These are phyloP conservation scores for Monosporascus cannonballus DNA, from an alignment of 2,329 filamentous ascomycete genomes.

Conservation along the genomic window DNA sequence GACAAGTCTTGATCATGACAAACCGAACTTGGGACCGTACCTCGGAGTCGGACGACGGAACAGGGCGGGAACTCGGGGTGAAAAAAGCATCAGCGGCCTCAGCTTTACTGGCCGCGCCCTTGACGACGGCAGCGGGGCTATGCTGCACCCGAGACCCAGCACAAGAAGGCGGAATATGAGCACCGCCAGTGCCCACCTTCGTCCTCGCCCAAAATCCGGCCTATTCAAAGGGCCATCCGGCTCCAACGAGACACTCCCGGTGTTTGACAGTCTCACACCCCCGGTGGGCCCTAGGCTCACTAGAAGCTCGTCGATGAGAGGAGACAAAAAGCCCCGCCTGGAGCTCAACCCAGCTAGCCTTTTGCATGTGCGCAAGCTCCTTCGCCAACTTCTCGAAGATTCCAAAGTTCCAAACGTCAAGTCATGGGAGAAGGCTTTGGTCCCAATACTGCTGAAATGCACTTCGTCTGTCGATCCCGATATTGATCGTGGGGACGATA, in stretches of 20 bases:
- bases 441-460: constrained; percentile 84
- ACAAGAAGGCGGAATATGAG: constrained; percentile 76
- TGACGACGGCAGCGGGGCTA: constrained; percentile 49
- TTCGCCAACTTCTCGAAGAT: constrained; percentile 78
- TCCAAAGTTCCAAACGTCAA: constrained; percentile 63
- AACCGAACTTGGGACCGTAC: constrained; percentile 64
- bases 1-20: constrained; percentile 68
- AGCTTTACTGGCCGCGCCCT: constrained; percentile 63
- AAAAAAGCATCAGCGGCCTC: constrained; percentile 68
- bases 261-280: constrained; percentile 38
- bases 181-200: constrained; percentile 68
- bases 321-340: constrained; percentile 64
- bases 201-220: constrained; percentile 58
- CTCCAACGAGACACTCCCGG: constrained; percentile 45
- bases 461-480: constrained; percentile 94
- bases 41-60: constrained; percentile 70
- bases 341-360: constrained; percentile 85
- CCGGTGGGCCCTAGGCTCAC: constrained; percentile 47
- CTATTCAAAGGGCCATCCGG: constrained; percentile 50
- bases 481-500: constrained; percentile 83
- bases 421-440: constrained; percentile 83
- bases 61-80: constrained; percentile 59
- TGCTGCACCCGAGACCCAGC: constrained; percentile 48
- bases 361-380: constrained; percentile 77
- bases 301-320: constrained; percentile 79